phyloP scores from a whole-genome alignment of 2,329 filamentous ascomycete genomes.

The Teratosphaeria viscida region DNA sequence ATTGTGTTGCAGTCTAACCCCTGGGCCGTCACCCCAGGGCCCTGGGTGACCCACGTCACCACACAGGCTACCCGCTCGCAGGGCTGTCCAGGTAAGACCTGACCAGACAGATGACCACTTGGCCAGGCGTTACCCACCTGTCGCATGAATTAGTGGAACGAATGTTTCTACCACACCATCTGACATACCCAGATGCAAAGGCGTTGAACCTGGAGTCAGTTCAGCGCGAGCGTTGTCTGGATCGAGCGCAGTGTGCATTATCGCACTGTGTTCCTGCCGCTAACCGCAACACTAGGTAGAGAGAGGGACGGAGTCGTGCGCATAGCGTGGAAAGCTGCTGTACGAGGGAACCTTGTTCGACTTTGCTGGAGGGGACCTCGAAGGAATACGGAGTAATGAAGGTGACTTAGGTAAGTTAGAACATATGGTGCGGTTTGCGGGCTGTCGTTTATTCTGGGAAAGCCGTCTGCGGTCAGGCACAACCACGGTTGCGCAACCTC shows the following conservation, averaged over 20 bases:
- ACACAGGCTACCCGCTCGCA: not conserved
- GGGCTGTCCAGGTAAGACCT: not conserved
- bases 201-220: not conserved
- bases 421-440: not conserved
- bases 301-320: not conserved
- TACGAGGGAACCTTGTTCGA: not conserved
- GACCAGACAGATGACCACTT: not conserved
- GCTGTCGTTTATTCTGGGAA: not conserved
- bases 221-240: not conserved
- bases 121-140: not conserved
- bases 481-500: not conserved
- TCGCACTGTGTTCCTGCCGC: not conserved
- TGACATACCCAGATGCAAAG: not conserved
- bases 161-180: not conserved
- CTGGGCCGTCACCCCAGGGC: not conserved
- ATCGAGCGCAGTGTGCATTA: not conserved
- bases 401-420: not conserved
- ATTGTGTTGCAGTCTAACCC: not conserved
- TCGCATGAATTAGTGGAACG: not conserved
- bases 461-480: not conserved
- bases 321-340: not conserved
- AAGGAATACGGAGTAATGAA: not conserved
- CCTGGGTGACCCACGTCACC: not conserved
- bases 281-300: not conserved
- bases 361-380: not conserved